Evolutionary conservation across 257 asterid species (phyloP), one percentile per base, ranked within the genome.

Genomic region (Voacanga thouarsii): DNA sequence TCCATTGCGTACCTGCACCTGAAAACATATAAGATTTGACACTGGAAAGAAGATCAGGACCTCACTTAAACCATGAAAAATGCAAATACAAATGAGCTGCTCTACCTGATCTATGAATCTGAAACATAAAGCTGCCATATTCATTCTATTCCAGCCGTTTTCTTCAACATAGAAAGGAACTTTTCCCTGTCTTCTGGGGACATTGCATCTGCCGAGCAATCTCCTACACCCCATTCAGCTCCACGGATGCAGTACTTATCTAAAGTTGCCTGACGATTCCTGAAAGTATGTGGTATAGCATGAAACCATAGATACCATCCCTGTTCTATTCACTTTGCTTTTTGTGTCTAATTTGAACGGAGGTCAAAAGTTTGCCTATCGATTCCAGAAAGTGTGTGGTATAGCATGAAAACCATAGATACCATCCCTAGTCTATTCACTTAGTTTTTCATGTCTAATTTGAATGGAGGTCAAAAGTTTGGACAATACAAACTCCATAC

Each of bases 221-320:
- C 99, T 77, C 99, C 99, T 9, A 95, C 92, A 60, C 99, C 99
- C 99, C 98, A 95, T 76, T 93, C 99, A 70, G 99, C 99, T 81
- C 99, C 98, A 18, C 99, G 87, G 66, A 90, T 28, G 87, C 98
- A 95, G 69, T 95, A 95, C 75, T 95, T 93, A 85, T 95, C 98
- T 23, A 78, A 82, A 77, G 79, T 88, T 53, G 84, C 77, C 77
- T 85, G 97, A 61, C 80, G 79, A 83, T 93, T 95, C 83, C 99
- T 95, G 90, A 73, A 63, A 61, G 60, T 26, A 26, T 21, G 49
- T 10, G 21, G 68, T 15, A 14, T 3, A 6, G 8, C 23, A 39
- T 68, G 51, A 68, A 41, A 43, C 51, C 7, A 1, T 61, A 6
- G 37, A 33, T 33, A 33, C 1, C 37, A 33, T 33, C 37, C 37